These are phyloP conservation scores for Backusella morwellensis DNA, from an alignment of 192 early-diverging fungal species.

Conservation along the genomic window DNA sequence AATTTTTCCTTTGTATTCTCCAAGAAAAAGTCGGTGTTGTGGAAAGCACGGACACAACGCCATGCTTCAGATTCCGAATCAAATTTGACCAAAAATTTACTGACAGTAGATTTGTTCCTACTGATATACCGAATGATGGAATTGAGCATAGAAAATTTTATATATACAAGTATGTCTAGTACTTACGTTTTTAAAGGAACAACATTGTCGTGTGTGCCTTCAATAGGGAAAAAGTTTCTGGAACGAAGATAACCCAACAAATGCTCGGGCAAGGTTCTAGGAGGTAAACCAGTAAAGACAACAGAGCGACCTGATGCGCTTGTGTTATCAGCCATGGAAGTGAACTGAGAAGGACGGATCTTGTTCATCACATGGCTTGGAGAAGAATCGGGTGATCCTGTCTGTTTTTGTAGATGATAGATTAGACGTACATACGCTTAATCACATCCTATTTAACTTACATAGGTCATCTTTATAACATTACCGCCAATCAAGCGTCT, in stretches of 20 bases:
- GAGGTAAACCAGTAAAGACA: slow-evolving; percentile 23
- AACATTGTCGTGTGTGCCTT: slow-evolving; percentile 24
- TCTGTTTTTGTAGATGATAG: background rate
- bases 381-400: background rate
- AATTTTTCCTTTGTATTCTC: background rate
- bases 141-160: background rate
- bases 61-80: slow-evolving; percentile 37
- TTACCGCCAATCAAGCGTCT: slow-evolving; percentile 24
- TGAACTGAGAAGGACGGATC: slow-evolving; percentile 11
- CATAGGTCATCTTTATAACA: slow-evolving; percentile 12
- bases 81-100: slow-evolving; percentile 33
- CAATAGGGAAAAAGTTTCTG: slow-evolving; percentile 27
- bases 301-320: slow-evolving; percentile 30
- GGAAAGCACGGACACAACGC: slow-evolving; percentile 33
- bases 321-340: slow-evolving; percentile 12
- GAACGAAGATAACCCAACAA: slow-evolving; percentile 21
- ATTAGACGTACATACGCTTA: background rate
- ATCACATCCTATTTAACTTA: slow-evolving; percentile 10
- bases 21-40: slow-evolving; percentile 16
- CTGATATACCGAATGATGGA: background rate
- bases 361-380: background rate
- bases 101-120: slow-evolving; percentile 3
- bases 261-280: slow-evolving; percentile 11
- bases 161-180: background rate
- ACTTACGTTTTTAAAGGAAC: slow-evolving; percentile 31